Percentiles rank a stretch among this genome's conserved stretches.
Evolutionary conservation across 441 rosid genomes (phyloP).

Genomic region (Pelargonium myrrhifolium): DNA sequence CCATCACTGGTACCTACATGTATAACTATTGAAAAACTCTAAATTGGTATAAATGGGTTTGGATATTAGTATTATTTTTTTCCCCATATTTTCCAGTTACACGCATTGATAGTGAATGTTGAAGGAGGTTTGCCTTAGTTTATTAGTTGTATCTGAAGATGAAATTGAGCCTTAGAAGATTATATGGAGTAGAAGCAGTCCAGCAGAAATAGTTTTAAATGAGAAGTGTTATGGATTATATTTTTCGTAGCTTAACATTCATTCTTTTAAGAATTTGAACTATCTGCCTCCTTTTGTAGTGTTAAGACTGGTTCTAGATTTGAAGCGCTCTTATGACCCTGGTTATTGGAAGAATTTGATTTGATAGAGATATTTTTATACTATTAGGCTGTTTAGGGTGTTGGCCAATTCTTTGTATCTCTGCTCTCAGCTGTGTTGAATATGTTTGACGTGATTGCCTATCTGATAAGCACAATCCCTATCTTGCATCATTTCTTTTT

Average conservation of each 20-base stretch:
- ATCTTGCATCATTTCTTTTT: neutral
- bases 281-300: neutral
- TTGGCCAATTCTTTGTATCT: neutral
- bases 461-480: neutral
- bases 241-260: neutral
- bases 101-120: neutral
- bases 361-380: neutral
- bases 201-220: neutral
- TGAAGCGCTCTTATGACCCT: neutral
- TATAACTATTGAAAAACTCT: too few species aligned
- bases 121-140: neutral
- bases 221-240: neutral
- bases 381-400: neutral
- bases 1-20: too few species aligned
- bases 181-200: neutral
- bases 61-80: neutral
- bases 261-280: neutral
- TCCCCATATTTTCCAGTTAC: neutral
- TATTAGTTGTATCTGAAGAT: neutral
- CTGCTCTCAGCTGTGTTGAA: neutral
- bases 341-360: neutral
- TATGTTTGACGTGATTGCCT: neutral
- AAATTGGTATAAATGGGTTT: neutral
- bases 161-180: neutral
- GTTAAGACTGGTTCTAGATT: neutral